A percentile compares a stretch with the other conserved stretches of the same genome.
phyloP scores from a whole-genome alignment of 139 green algal genomes.

The Astrephomene gubernaculifera region DNA sequence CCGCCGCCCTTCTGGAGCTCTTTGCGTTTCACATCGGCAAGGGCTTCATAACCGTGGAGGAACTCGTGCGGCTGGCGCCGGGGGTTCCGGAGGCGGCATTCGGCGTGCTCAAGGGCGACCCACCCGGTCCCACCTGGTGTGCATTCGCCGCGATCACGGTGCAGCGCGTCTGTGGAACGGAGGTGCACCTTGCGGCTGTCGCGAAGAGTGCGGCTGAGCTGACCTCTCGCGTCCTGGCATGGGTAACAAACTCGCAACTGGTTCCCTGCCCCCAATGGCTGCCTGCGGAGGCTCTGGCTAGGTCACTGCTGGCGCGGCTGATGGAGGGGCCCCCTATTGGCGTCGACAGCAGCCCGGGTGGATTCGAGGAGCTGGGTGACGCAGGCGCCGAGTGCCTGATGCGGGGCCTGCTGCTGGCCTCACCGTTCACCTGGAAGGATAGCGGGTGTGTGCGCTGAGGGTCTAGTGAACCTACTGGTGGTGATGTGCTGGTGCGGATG shows the following conservation, averaged over 20 bases:
- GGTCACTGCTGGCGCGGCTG: not conserved
- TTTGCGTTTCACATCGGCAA: not conserved
- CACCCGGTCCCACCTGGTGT: not conserved
- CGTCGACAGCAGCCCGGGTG: not conserved
- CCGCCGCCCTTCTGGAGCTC: not conserved
- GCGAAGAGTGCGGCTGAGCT: too few species aligned
- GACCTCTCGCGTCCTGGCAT: not conserved
- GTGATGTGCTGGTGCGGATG: too few species aligned
- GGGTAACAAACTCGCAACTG: not conserved
- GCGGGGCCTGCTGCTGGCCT: not conserved
- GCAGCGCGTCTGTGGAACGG: too few species aligned
- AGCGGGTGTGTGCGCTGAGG: not conserved
- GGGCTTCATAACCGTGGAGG: not conserved
- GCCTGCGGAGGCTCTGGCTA: not conserved
- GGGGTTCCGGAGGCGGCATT: not conserved
- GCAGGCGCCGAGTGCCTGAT: not conserved
- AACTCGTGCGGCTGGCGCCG: not conserved
- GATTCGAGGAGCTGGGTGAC: not conserved
- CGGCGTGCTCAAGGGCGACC: not conserved
- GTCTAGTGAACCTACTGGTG: not conserved
- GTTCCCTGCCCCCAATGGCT: not conserved
- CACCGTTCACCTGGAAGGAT: not conserved
- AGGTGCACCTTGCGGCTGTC: too few species aligned
- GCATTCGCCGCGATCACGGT: not conserved
- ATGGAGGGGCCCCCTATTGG: not conserved